A percentile compares a stretch with the other conserved stretches of the same genome.
phyloP scores from a whole-genome alignment of 2,329 filamentous ascomycete species.

The Trichoderma simmonsii region DNA sequence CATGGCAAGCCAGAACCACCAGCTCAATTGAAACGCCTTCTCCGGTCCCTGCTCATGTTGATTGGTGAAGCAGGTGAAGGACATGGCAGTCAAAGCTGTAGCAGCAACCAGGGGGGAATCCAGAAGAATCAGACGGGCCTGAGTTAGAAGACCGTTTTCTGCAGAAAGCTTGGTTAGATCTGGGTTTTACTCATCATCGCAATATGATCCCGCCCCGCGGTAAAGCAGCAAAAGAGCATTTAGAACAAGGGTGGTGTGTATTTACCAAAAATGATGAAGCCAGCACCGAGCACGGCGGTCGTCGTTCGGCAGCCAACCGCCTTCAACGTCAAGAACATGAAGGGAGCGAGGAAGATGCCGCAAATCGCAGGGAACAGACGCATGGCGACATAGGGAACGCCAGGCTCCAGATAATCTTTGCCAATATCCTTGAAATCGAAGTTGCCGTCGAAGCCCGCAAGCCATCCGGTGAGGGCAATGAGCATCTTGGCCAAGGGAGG shows the following conservation, averaged over 20 bases:
- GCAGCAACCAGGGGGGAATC: conserved; percentile 93
- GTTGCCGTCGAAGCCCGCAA: conserved; percentile 89
- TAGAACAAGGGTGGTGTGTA: conserved; percentile 25
- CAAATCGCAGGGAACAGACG: conserved; percentile 86
- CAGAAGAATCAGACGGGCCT: conserved; percentile 91
- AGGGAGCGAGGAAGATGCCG: conserved; percentile 83
- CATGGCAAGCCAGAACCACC: conserved; percentile 97
- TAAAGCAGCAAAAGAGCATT: not conserved
- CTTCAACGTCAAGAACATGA: conserved; percentile 93
- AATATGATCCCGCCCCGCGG: no score
- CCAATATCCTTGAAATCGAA: conserved; percentile 99
- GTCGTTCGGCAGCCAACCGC: conserved; percentile 83
- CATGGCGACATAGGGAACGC: conserved; percentile 97
- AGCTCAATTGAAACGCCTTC: conserved; percentile 81
- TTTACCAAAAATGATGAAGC: conserved; percentile 86
- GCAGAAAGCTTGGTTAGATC: conserved; percentile 28
- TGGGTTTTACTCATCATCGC: not conserved
- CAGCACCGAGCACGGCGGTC: conserved; percentile 78
- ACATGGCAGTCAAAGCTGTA: conserved; percentile 84
- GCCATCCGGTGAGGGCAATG: conserved; percentile 89
- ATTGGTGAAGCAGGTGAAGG: conserved; percentile 92
- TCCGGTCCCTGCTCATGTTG: conserved; percentile 90
- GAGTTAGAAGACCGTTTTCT: conserved; percentile 95
- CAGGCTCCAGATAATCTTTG: conserved; percentile 94
- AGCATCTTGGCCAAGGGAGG: conserved; percentile 95